These are phyloP conservation scores for Globisporangium spiculum DNA, from an alignment of 352 stramenopile genomes.

Conservation along the genomic window DNA sequence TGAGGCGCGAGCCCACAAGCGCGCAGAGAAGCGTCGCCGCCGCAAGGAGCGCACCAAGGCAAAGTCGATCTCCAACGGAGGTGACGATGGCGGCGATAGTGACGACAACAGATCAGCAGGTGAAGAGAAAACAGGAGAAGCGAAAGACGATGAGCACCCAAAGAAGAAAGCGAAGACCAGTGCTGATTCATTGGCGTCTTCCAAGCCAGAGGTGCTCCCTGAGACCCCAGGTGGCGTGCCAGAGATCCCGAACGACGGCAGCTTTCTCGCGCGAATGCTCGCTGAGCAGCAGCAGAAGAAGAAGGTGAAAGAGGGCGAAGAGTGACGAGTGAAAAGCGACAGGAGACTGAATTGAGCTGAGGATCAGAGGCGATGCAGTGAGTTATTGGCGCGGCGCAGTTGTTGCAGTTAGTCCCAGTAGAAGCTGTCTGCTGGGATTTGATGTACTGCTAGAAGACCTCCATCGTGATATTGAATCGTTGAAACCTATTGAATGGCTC, in stretches of 20 bases:
- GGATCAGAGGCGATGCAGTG: not conserved
- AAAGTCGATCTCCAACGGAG: constrained; percentile 25
- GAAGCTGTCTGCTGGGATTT: not conserved
- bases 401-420: not conserved
- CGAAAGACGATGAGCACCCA: constrained; percentile 3
- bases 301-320: not conserved
- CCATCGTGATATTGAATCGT: not conserved
- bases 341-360: not conserved
- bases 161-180: constrained; percentile 23
- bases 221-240: constrained; percentile 71
- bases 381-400: not conserved
- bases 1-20: constrained; percentile 61
- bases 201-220: constrained; percentile 16
- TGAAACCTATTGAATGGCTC: not conserved
- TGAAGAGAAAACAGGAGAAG: not conserved
- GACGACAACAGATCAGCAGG: constrained; percentile 6
- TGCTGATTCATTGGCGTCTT: not conserved
- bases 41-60: constrained; percentile 72
- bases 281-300: constrained; percentile 49
- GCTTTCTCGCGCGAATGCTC: constrained; percentile 75
- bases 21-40: constrained; percentile 71
- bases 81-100: constrained; percentile 22
- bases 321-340: not conserved
- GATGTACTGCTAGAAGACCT: not conserved
- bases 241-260: constrained; percentile 80